phyloP scores from a whole-genome alignment of 352 stramenopile genomes.

The Phytopythium ostracodes region DNA sequence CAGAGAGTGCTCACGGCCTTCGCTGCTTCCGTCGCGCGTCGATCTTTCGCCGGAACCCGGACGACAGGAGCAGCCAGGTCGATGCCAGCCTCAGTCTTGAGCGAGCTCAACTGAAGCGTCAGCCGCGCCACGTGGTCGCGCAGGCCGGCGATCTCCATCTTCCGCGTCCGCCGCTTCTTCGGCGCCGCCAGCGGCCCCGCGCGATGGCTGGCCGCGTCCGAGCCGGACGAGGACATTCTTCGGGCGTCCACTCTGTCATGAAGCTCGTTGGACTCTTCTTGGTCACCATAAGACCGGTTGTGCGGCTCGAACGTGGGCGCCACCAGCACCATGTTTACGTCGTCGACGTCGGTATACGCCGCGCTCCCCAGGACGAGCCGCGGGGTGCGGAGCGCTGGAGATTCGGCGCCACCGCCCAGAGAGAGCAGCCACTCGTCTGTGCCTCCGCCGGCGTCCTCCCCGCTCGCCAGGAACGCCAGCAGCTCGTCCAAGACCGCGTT shows the following conservation, averaged over 20 bases:
- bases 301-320: background rate
- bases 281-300: background rate
- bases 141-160: background rate
- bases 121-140: background rate
- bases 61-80: background rate
- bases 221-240: background rate
- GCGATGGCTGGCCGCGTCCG: background rate
- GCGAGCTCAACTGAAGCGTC: background rate
- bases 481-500: conserved; percentile 2
- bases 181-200: background rate
- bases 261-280: background rate
- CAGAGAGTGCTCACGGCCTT: background rate
- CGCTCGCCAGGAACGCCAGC: background rate
- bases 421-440: background rate
- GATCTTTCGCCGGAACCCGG: background rate
- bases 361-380: background rate
- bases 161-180: background rate
- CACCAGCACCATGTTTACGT: background rate
- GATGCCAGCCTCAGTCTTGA: conserved; percentile 5
- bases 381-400: too few species aligned
- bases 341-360: background rate
- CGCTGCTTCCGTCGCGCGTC: background rate
- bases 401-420: too few species aligned
- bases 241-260: background rate
- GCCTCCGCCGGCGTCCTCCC: background rate